phyloP scores from a whole-genome alignment of 441 rosid genomes.

The Populus hybrid region DNA sequence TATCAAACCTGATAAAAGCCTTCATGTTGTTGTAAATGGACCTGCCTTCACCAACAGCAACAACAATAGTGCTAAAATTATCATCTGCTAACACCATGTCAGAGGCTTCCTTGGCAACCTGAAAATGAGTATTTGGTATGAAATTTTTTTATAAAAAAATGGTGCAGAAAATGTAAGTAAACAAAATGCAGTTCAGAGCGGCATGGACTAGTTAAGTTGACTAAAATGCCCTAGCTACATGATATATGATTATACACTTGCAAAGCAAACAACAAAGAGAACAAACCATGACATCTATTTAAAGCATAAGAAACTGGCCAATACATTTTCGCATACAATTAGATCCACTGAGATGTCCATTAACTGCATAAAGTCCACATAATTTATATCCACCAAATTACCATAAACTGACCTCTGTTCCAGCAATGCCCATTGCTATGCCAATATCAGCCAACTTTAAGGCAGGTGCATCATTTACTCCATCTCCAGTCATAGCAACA shows the following conservation, averaged over 20 bases:
- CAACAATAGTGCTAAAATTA: conserved; percentile 91
- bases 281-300: background rate
- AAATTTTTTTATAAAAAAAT: background rate
- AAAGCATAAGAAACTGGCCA: background rate
- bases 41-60: conserved; percentile 96
- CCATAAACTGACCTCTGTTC: conserved; percentile 62
- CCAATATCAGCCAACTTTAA: conserved; percentile 92
- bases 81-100: conserved; percentile 98
- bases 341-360: background rate
- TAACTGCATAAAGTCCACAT: background rate
- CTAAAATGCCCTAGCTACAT: background rate
- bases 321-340: background rate
- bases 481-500: conserved; percentile 98
- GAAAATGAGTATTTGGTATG: conserved; percentile 15
- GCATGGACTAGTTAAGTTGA: background rate
- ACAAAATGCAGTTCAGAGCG: background rate
- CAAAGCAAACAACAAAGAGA: background rate
- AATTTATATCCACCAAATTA: background rate
- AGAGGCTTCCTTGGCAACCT: conserved; percentile 98
- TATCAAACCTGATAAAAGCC: conserved; percentile 77
- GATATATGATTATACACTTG: background rate
- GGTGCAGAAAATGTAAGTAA: background rate
- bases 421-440: conserved; percentile 89
- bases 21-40: conserved; percentile 92
- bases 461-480: conserved; percentile 95